A percentile compares a stretch with the other conserved stretches of the same genome.
phyloP scores from a whole-genome alignment of 768 basidiomycete genomes.

The Suillus cothurnatus region DNA sequence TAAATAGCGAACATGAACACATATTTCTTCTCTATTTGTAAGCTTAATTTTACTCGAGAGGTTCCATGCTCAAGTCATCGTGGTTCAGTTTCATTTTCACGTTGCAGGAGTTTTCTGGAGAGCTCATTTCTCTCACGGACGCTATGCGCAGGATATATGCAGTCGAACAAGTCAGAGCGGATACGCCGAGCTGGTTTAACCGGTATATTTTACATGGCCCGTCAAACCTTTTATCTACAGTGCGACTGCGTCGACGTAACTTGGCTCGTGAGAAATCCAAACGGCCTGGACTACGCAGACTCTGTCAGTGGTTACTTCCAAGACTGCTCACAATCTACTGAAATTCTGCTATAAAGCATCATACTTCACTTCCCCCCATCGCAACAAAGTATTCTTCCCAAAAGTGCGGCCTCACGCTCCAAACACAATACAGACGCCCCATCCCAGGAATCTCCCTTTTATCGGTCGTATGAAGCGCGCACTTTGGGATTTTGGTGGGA shows the following conservation, averaged over 20 bases:
- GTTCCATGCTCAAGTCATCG: background rate
- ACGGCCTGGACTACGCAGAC: slow-evolving; percentile 31
- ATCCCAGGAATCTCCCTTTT: slow-evolving; percentile 56
- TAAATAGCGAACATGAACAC: slow-evolving; percentile 69
- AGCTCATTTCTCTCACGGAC: slow-evolving; percentile 80
- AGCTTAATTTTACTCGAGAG: slow-evolving; percentile 33
- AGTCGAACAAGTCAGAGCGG: slow-evolving; percentile 54
- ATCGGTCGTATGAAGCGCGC: slow-evolving; percentile 66
- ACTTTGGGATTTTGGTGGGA: slow-evolving; percentile 70
- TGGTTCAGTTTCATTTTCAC: slow-evolving; percentile 88
- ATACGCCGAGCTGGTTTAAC: slow-evolving; percentile 42
- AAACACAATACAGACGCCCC: slow-evolving; percentile 82
- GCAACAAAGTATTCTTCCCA: slow-evolving; percentile 70
- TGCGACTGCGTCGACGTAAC: slow-evolving; percentile 21
- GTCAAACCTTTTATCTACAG: slow-evolving; percentile 21
- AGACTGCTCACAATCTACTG: background rate
- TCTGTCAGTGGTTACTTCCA: slow-evolving; percentile 42
- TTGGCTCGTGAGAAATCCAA: slow-evolving; percentile 16
- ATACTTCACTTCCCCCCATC: slow-evolving; percentile 56
- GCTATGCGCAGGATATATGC: slow-evolving; percentile 80
- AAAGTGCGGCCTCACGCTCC: slow-evolving; percentile 82
- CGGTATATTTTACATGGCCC: slow-evolving; percentile 34
- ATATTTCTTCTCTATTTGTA: slow-evolving; percentile 93
- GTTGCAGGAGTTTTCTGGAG: slow-evolving; percentile 89
- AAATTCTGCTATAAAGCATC: slow-evolving; percentile 40